Base-by-base conservation (phyloP, 495 filamentous ascomycete species). In the Aspergillus sparsus region DNA sequence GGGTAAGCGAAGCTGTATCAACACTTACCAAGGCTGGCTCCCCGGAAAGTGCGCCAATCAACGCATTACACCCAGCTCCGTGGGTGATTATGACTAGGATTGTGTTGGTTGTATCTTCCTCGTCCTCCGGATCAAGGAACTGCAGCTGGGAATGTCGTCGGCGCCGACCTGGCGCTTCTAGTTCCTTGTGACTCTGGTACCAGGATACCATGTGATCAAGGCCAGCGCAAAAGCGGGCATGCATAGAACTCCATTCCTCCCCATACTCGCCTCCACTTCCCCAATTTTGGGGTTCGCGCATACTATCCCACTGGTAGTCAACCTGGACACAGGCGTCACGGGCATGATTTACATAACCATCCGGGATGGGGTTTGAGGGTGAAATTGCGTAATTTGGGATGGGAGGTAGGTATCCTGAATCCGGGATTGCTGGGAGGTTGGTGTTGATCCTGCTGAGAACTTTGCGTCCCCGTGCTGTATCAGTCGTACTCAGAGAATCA, bases 191-290 rank as follows among this genome's bases (percentile, higher is more conserved):
- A 53, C 81, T 74, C 57, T 84, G 82, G 63, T 97, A 97, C 91
- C 91, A 97, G 49, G 83, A 74, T 2, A 98, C 74, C 79, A 98
- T 82, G 13, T 82, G 79, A 53, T 87, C 82, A 53, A 96, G 72
- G 1, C 93, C 93, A 60, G 80, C 83, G 35, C 89, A 82, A 58
- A 98, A 94, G 18, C 94, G 82, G 67, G 85, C 87, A 69, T 98
- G 95, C 93, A 99, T 97, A 4, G 81, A 72, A 39, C 90, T 88
- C 94, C 94, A 99, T 74, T 98, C 94, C 68, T 99, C 94, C 0
- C 89, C 92, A 60, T 90, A 89, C 21, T 89, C 83, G 10, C 92
- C 95, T 0, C 94, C 94, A 62, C 89, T 83, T 12, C 92, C 94
- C 88, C 93, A 96, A 32, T 85, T 77, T 27, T 86, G 80, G 0